These are phyloP conservation scores for Hypoxylon sp. DNA, from an alignment of 2,329 filamentous ascomycete genomes.

Conservation along the genomic window DNA sequence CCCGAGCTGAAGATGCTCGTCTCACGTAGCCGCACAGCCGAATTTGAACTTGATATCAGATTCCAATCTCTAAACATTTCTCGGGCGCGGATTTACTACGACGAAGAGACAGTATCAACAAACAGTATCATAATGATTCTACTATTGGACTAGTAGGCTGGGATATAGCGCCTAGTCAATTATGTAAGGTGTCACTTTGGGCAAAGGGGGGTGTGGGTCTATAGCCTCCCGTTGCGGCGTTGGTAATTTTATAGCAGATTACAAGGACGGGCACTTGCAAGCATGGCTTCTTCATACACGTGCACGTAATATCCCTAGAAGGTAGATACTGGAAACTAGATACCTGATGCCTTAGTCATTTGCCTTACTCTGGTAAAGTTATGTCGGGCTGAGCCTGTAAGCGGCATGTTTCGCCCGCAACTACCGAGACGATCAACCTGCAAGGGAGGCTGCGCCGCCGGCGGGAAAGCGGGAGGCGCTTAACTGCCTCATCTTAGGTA, in stretches of 20 bases:
- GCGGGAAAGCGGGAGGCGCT: background rate
- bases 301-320: background rate
- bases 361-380: too few relatives aligned
- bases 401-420: background rate
- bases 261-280: background rate
- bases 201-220: conserved; percentile 5
- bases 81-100: background rate
- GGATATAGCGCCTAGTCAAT: background rate
- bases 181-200: background rate
- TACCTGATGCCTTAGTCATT: background rate
- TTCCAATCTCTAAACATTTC: background rate
- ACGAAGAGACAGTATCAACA: background rate
- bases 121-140: background rate
- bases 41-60: background rate
- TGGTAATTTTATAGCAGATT: conserved; percentile 6
- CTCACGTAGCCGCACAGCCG: background rate
- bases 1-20: conserved; percentile 12
- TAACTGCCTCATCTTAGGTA: background rate
- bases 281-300: background rate
- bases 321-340: background rate
- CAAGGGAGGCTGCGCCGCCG: background rate
- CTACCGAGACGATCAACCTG: background rate
- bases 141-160: background rate
- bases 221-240: background rate
- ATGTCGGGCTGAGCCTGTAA: background rate